phyloP scores from a whole-genome alignment of 2,329 filamentous ascomycete species.

The Ilyonectria mors-panacis region DNA sequence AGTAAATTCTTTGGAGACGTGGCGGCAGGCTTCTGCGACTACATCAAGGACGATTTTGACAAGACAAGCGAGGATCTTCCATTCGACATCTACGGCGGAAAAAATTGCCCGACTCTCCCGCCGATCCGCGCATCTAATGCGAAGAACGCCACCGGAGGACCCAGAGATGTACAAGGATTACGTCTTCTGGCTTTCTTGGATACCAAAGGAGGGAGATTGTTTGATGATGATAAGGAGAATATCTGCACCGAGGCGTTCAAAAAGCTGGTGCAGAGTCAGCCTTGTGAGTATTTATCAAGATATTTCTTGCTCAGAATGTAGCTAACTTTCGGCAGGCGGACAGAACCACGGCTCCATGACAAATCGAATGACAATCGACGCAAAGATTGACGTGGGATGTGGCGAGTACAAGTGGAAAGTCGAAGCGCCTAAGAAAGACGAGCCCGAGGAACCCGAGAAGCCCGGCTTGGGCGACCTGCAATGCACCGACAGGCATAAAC shows the following conservation, averaged over 20 bases:
- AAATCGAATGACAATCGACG: constrained; percentile 18
- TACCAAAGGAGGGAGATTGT: constrained; percentile 11
- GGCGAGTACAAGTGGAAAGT: constrained; percentile 23
- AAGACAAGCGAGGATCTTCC: not conserved
- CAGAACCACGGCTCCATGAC: constrained; percentile 14
- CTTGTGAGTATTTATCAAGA: constrained; percentile 1
- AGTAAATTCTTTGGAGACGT: constrained; percentile 8
- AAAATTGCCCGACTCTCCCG: not conserved
- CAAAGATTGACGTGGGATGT: constrained; percentile 21
- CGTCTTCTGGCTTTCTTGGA: constrained; percentile 14
- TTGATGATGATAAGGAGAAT: constrained; percentile 8
- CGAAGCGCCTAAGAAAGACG: not conserved
- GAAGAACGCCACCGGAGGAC: constrained; percentile 10
- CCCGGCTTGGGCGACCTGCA: not conserved
- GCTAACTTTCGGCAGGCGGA: constrained; percentile 5
- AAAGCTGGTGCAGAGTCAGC: constrained; percentile 9
- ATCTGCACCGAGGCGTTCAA: constrained; percentile 7
- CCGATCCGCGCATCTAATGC: constrained; percentile 1
- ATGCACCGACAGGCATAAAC: constrained; percentile 2
- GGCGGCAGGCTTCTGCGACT: constrained; percentile 7
- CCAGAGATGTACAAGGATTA: constrained; percentile 12
- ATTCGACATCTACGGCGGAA: constrained; percentile 11
- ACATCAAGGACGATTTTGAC: constrained; percentile 9
- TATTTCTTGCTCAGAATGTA: not conserved
- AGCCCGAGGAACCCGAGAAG: constrained; percentile 5